A percentile compares a stretch with the other conserved stretches of the same genome.
phyloP scores from a whole-genome alignment of 2,329 filamentous ascomycete genomes.

The Xylaria arbuscula region DNA sequence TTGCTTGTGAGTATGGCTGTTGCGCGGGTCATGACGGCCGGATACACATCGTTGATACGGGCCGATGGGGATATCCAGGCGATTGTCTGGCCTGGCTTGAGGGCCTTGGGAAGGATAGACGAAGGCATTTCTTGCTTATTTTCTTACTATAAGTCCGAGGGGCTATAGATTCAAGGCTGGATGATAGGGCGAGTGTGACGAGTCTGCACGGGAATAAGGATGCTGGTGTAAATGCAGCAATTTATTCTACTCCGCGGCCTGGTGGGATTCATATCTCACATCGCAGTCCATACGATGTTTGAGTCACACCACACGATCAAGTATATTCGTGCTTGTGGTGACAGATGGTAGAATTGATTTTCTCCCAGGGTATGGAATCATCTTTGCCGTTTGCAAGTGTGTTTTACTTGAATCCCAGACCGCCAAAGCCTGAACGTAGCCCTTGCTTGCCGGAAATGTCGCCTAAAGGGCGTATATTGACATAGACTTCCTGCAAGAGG shows the following conservation, averaged over 20 bases:
- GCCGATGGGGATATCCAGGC: constrained; percentile 56
- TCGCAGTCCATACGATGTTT: not conserved
- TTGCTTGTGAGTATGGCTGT: constrained; percentile 45
- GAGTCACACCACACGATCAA: constrained; percentile 4
- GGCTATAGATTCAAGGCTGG: not conserved
- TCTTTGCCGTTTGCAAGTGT: constrained; percentile 6
- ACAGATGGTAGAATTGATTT: not conserved
- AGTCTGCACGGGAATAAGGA: not conserved
- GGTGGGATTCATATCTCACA: not conserved
- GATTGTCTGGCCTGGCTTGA: constrained; percentile 53
- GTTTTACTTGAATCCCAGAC: too few species aligned
- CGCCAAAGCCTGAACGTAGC: too few species aligned
- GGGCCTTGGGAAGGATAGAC: constrained; percentile 41
- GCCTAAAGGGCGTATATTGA: too few species aligned
- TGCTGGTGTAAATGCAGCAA: not conserved
- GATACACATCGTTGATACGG: constrained; percentile 51
- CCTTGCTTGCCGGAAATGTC: too few species aligned
- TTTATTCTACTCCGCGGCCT: not conserved
- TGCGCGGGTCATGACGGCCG: constrained; percentile 49
- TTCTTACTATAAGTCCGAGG: not conserved
- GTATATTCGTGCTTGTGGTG: not conserved
- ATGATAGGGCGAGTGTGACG: not conserved
- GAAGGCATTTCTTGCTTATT: constrained; percentile 33
- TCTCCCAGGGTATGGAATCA: constrained; percentile 15
- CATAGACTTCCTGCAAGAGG: too few species aligned